A percentile compares a stretch with the other conserved stretches of the same genome.
Conservation (phyloP, 768 basidiomycete genomes). For the Imleria badia region DNA sequence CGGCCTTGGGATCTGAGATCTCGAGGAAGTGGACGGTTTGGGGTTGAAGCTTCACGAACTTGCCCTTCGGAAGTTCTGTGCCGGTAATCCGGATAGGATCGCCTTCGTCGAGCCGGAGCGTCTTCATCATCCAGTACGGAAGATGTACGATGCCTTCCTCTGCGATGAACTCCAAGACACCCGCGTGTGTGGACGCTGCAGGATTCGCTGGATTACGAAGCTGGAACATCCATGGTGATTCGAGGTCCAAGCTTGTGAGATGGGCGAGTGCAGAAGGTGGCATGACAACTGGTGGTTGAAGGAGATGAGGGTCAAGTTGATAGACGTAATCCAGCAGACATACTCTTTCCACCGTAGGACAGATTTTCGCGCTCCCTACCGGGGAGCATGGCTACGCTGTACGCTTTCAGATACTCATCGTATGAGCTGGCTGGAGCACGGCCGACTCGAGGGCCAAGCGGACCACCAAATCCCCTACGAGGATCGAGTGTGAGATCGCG, state of each 20-base stretch:
- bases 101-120: conserved; percentile 87
- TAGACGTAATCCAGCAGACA: conserved; percentile 38
- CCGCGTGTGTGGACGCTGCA: conserved; percentile 88
- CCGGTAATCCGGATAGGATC: conserved; percentile 94
- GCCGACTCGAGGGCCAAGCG: conserved; percentile 45
- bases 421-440: conserved; percentile 69
- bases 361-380: conserved; percentile 85
- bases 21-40: conserved; percentile 95
- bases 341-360: conserved; percentile 97
- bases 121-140: conserved; percentile 99
- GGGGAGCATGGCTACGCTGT: conserved; percentile 92
- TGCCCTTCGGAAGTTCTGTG: conserved; percentile 85
- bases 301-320: conserved; percentile 7
- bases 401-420: conserved; percentile 92
- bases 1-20: conserved; percentile 95
- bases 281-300: conserved; percentile 76
- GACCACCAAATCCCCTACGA: conserved; percentile 53
- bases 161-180: conserved; percentile 98
- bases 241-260: conserved; percentile 83
- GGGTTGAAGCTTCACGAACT: conserved; percentile 95
- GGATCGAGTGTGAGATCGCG: conserved; percentile 18
- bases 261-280: conserved; percentile 92
- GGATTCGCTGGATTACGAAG: conserved; percentile 85
- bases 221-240: conserved; percentile 95
- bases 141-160: conserved; percentile 94